Evolutionary conservation across 352 stramenopile species (phyloP).

Genomic region (Albugo laibachii): DNA sequence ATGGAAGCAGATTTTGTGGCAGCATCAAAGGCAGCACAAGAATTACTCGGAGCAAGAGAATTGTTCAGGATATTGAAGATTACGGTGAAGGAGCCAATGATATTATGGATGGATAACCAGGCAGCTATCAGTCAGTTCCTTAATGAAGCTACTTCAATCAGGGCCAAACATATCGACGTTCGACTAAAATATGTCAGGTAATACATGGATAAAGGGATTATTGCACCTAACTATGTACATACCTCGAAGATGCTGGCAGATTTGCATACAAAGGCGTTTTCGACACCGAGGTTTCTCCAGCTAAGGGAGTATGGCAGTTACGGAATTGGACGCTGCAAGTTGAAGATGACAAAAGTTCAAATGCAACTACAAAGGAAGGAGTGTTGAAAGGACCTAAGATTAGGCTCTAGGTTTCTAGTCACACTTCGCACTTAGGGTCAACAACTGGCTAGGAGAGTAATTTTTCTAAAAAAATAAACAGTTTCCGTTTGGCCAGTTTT

Average conservation of each 20-base stretch:
- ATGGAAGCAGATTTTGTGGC: conserved; percentile 11
- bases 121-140: conserved; percentile 5
- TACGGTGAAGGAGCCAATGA: neutral
- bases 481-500: too few relatives aligned
- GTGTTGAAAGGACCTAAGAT: too few relatives aligned
- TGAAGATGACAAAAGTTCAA: too few relatives aligned
- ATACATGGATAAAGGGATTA: neutral
- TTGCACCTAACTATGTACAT: conserved; percentile 3
- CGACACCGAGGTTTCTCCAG: too few relatives aligned
- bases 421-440: too few relatives aligned
- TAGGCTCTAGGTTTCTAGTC: too few relatives aligned
- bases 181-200: conserved; percentile 7
- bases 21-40: neutral
- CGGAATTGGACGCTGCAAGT: too few relatives aligned
- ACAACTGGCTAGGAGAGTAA: too few relatives aligned
- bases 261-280: conserved; percentile 6
- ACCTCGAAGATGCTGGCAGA: conserved; percentile 4
- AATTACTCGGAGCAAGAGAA: conserved; percentile 4
- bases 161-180: conserved; percentile 7
- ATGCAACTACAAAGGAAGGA: too few relatives aligned
- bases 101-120: conserved; percentile 5
- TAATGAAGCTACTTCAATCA: conserved; percentile 1
- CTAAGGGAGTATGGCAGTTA: too few relatives aligned
- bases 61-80: conserved; percentile 2
- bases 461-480: too few relatives aligned